phyloP scores from a whole-genome alignment of 352 stramenopile genomes.

The Phytophthora ramorum region DNA sequence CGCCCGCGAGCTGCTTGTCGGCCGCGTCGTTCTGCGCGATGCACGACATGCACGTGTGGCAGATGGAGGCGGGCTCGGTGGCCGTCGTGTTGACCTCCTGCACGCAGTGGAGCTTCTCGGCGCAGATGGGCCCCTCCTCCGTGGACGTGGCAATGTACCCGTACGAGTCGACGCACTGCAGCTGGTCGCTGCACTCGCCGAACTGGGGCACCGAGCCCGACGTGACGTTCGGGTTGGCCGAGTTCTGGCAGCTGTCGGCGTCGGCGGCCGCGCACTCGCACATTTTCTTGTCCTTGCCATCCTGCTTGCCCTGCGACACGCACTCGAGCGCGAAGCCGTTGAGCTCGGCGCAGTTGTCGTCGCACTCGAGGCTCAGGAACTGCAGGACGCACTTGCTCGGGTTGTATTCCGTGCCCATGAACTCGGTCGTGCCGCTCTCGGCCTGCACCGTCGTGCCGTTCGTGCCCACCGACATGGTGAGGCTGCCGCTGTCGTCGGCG shows the following conservation, averaged over 20 bases:
- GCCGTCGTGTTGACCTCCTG: slow-evolving; percentile 74
- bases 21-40: slow-evolving; percentile 75
- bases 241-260: slow-evolving; percentile 58
- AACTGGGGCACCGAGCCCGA: slow-evolving; percentile 62
- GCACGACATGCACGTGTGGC: slow-evolving; percentile 85
- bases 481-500: slow-evolving; percentile 20
- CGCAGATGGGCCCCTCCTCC: slow-evolving; percentile 62
- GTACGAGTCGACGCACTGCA: slow-evolving; percentile 66
- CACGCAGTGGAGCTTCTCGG: slow-evolving; percentile 77
- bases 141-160: slow-evolving; percentile 64
- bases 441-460: slow-evolving; percentile 62
- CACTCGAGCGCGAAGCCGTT: slow-evolving; percentile 80
- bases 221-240: slow-evolving; percentile 39
- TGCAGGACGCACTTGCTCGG: slow-evolving; percentile 69
- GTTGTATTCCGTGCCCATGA: slow-evolving; percentile 78
- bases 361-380: slow-evolving; percentile 71
- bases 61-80: slow-evolving; percentile 66
- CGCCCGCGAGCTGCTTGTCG: slow-evolving; percentile 53
- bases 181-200: slow-evolving; percentile 61
- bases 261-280: slow-evolving; percentile 63
- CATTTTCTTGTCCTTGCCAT: slow-evolving; percentile 73
- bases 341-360: slow-evolving; percentile 63
- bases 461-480: slow-evolving; percentile 68
- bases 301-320: slow-evolving; percentile 60
- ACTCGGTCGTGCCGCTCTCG: slow-evolving; percentile 54